Conservation (phyloP, 2,329 filamentous ascomycete genomes). For the Microdochium bolleyi region DNA sequence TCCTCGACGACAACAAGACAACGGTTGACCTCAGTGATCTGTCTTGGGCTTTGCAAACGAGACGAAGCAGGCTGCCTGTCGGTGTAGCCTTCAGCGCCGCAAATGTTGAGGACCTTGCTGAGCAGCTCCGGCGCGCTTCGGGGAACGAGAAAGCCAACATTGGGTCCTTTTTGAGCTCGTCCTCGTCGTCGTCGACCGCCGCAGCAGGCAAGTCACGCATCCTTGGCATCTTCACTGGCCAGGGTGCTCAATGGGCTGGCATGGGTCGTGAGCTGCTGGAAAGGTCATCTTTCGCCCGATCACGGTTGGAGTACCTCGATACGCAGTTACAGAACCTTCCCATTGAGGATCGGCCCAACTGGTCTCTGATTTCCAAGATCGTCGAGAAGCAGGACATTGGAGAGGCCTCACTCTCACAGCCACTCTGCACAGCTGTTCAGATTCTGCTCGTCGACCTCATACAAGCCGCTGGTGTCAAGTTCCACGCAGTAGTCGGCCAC, state of each 20-base stretch:
- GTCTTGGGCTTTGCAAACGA: constrained; percentile 4
- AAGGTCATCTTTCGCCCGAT: constrained; percentile 2
- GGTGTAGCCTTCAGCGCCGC: constrained; percentile 4
- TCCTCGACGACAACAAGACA: constrained; percentile 5
- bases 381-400: constrained; percentile 8
- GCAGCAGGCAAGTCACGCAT: not conserved
- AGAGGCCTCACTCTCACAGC: constrained; percentile 13
- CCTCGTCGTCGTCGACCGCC: no score
- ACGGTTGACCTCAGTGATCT: constrained; percentile 1
- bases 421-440: constrained; percentile 38
- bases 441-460: constrained; percentile 31
- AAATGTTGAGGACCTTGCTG: no score
- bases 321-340: constrained; percentile 4
- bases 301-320: constrained; percentile 8
- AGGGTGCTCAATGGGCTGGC: constrained; percentile 18
- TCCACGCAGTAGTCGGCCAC: constrained; percentile 26
- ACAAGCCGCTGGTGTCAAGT: constrained; percentile 22
- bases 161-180: constrained; percentile 6
- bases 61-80: constrained; percentile 12
- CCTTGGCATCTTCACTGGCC: constrained; percentile 16
- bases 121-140: no score
- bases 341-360: constrained; percentile 8
- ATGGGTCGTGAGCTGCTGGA: constrained; percentile 15
- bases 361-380: constrained; percentile 5
- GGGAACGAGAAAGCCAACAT: constrained; percentile 1